A percentile compares a stretch with the other conserved stretches of the same genome.
These are phyloP conservation scores for Mycena epipterygia DNA, from an alignment of 768 basidiomycete genomes.

Conservation along the genomic window DNA sequence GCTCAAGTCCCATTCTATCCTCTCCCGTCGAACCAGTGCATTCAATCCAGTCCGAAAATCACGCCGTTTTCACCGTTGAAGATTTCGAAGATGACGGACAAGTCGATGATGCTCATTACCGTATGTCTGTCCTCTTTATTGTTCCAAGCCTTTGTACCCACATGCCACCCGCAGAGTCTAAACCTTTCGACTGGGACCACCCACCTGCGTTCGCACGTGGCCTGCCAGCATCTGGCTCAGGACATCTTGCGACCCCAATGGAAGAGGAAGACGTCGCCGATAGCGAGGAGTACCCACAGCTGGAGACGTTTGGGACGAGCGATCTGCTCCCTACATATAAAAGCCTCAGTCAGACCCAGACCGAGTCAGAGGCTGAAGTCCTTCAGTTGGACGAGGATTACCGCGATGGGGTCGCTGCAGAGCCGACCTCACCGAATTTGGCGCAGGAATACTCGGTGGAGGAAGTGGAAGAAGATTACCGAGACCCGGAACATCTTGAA, in stretches of 20 bases:
- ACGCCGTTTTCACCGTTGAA: slow-evolving; percentile 14
- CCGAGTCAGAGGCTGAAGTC: neutral
- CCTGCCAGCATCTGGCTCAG: slow-evolving; percentile 9
- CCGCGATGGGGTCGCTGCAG: neutral
- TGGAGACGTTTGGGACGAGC: slow-evolving; percentile 23
- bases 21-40: slow-evolving; percentile 28
- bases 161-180: neutral
- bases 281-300: slow-evolving; percentile 18
- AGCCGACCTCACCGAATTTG: neutral
- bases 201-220: slow-evolving; percentile 26
- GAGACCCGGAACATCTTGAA: neutral
- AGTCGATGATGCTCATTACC: neutral
- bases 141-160: neutral
- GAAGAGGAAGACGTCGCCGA: slow-evolving; percentile 4
- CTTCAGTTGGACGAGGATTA: neutral
- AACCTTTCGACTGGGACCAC: slow-evolving; percentile 28
- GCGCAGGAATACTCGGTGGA: slow-evolving; percentile 20
- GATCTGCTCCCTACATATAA: slow-evolving; percentile 24
- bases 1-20: slow-evolving; percentile 23
- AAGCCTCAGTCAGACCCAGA: slow-evolving; percentile 4
- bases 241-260: slow-evolving; percentile 21
- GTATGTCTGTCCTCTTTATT: neutral
- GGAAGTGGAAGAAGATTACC: slow-evolving; percentile 28
- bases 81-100: slow-evolving; percentile 6
- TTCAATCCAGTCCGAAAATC: slow-evolving; percentile 13